A percentile compares a stretch with the other conserved stretches of the same genome.
These are phyloP conservation scores for Aspergillus terreus DNA, from an alignment of 2,329 filamentous ascomycete species.

Conservation along the genomic window DNA sequence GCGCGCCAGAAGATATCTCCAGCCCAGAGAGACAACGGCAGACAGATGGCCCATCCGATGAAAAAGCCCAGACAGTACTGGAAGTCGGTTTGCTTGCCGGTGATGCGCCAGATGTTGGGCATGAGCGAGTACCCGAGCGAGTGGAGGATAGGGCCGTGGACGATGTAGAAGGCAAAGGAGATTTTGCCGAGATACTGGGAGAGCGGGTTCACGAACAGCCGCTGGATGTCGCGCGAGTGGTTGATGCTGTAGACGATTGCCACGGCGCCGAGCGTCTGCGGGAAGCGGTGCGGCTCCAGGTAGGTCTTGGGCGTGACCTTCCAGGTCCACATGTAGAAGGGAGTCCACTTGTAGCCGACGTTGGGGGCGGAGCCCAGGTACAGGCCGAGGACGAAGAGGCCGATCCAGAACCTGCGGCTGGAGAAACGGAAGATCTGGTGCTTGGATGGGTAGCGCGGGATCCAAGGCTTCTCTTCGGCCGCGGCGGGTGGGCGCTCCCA, in stretches of 20 bases:
- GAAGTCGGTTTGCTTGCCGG: constrained; percentile 37
- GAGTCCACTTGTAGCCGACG: constrained; percentile 36
- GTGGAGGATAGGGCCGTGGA: constrained; percentile 45
- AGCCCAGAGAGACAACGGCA: constrained; percentile 48
- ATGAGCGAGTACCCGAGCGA: constrained; percentile 42
- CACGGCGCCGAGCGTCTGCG: constrained; percentile 40
- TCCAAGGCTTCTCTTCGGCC: constrained; percentile 15
- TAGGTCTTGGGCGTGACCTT: constrained; percentile 38
- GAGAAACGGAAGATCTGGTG: constrained; percentile 18
- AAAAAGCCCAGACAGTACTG: constrained; percentile 39
- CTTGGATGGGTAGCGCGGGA: constrained; percentile 11
- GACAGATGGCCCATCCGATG: constrained; percentile 37
- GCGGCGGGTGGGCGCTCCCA: constrained; percentile 26
- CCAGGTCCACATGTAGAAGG: constrained; percentile 40
- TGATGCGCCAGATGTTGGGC: constrained; percentile 38
- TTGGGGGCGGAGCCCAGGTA: constrained; percentile 44
- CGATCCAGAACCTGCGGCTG: constrained; percentile 33
- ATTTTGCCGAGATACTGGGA: constrained; percentile 47
- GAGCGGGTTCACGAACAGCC: constrained; percentile 37
- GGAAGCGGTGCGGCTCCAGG: constrained; percentile 42
- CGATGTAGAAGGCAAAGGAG: constrained; percentile 47
- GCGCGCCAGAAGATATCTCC: constrained; percentile 59
- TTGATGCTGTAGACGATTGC: constrained; percentile 43
- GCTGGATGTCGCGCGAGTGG: constrained; percentile 38
- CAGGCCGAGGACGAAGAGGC: constrained; percentile 37